Evolutionary conservation across 1,139 yeast species (phyloP).

Genomic region (Magnusiomyces sp.): DNA sequence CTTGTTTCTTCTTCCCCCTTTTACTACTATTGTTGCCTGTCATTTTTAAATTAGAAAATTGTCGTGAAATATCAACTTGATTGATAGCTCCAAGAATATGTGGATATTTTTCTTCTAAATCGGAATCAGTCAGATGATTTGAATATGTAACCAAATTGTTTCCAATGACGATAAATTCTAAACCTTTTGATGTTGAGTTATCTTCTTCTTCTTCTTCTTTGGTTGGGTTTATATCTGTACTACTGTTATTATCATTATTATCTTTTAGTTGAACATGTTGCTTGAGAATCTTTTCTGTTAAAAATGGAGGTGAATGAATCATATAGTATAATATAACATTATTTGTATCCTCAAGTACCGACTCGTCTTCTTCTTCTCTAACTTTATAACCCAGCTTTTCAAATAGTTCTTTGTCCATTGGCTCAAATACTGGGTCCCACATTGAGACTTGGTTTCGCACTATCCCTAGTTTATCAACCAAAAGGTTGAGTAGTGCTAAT

Average conservation of each 20-base stretch:
- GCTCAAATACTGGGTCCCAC: conserved; percentile 57
- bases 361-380: conserved; percentile 20
- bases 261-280: too few relatives aligned
- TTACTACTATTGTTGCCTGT: background rate
- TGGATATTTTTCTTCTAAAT: conserved; percentile 20
- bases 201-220: too few relatives aligned
- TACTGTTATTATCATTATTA: too few relatives aligned
- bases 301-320: conserved; percentile 65
- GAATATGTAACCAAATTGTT: conserved; percentile 29
- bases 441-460: conserved; percentile 34
- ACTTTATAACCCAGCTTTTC: conserved; percentile 23
- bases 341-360: conserved; percentile 9
- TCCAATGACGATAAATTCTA: conserved; percentile 24
- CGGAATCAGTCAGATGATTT: conserved; percentile 14
- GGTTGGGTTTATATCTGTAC: too few relatives aligned
- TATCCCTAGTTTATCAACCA: conserved; percentile 29
- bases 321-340: conserved; percentile 42
- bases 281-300: conserved; percentile 43
- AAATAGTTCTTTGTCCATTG: conserved; percentile 35
- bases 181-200: conserved; percentile 31
- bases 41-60: background rate
- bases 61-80: conserved; percentile 4
- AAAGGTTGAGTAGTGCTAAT: conserved; percentile 44
- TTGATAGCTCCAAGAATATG: conserved; percentile 12
- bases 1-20: background rate